These are phyloP conservation scores for Mycena alexandri DNA, from an alignment of 768 basidiomycete species.

Conservation along the genomic window DNA sequence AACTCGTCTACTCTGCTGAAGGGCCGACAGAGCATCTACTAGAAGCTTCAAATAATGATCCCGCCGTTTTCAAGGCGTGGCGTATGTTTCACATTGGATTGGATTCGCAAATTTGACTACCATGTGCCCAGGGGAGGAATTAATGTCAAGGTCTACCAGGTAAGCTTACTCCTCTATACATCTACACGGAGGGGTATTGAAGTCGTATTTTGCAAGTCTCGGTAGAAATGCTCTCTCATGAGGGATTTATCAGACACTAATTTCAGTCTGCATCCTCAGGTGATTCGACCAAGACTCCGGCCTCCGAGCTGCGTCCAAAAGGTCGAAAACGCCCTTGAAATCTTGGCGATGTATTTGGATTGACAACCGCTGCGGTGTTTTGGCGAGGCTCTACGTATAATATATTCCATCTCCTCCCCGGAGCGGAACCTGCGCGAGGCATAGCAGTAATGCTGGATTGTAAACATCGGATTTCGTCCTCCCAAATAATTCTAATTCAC, in stretches of 20 bases:
- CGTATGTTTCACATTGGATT: conserved; percentile 9
- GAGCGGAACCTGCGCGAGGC: too few relatives aligned
- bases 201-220: neutral
- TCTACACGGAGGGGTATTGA: neutral
- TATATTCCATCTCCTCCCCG: too few relatives aligned
- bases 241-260: too few relatives aligned
- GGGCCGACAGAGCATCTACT: conserved; percentile 22
- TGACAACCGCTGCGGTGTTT: too few relatives aligned
- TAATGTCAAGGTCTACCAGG: conserved; percentile 26
- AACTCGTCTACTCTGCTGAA: conserved; percentile 10
- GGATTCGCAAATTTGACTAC: neutral
- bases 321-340: neutral
- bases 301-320: conserved; percentile 7
- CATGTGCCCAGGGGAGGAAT: conserved; percentile 24
- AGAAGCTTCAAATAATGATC: conserved; percentile 33
- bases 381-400: too few relatives aligned
- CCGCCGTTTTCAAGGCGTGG: conserved; percentile 30
- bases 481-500: conserved; percentile 1
- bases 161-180: neutral
- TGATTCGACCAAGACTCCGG: neutral
- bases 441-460: too few relatives aligned
- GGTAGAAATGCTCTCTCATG: too few relatives aligned
- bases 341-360: too few relatives aligned
- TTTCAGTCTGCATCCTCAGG: neutral
- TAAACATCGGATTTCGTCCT: too few relatives aligned